Base-by-base conservation (phyloP, 2,329 filamentous ascomycete genomes). In the Neophaeococcomyces aloes region DNA sequence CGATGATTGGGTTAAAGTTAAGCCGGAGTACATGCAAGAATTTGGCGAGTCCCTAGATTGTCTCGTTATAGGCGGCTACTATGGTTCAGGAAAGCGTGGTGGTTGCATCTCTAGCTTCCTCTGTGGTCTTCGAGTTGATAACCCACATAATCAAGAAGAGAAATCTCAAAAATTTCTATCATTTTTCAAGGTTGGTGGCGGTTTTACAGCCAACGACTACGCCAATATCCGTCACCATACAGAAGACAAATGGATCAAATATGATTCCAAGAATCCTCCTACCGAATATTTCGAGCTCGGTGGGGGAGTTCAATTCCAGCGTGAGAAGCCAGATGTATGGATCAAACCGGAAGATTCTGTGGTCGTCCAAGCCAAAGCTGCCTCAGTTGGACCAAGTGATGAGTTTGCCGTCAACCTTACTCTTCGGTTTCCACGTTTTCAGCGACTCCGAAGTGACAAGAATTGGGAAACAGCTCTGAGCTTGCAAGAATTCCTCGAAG, bases 151-250 rank as follows among this genome's bases (percentile, higher is more conserved):
- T n/a, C n/a, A n/a, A n/a, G n/a, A 71, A 45, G 63, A 87, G 86
- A 61, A 93, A 80, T 44, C 57, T 84, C 43, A 53, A 25, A 49
- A 48, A 25, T 55, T 54, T 38, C 31, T 80, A 56, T 94, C 87
- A n/a, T 95, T 98, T 66, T 94, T 88, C 72, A 95, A 91, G 62
- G 91, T 98, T 13, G 91, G 91, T n/a, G 91, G 91, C 42, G 91
- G 91, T 0, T 88, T 96, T 60, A 79, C 76, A 11, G 81, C 78
- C 1, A 78, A 83, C 41, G 91, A 98, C 57, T 96, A 94, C 59
- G 79, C 82, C 0, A 78, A 82, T 45, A 81, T 98, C 35, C 73
- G 79, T 4, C 86, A 94, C 56, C 74, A 79, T 18, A 96, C 89
- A 0, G 84, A 94, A 46, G 87, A 84, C 4, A 94, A 94, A 61